These are phyloP conservation scores for Diutina siamensis DNA, from an alignment of 1,139 yeast species.

Conservation along the genomic window DNA sequence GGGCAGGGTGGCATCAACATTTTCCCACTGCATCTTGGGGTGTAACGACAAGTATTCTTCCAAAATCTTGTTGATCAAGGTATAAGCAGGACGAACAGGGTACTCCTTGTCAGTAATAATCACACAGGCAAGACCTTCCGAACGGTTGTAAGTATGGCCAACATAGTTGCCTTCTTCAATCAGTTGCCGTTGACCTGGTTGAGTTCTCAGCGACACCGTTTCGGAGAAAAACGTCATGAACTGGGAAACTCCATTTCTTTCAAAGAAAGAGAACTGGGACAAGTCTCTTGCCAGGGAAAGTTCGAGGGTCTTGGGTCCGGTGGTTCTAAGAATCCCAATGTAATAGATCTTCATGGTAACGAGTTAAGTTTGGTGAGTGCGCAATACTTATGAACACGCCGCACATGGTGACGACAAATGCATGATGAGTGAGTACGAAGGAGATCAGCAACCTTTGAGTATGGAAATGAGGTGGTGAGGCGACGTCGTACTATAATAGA, in stretches of 20 bases:
- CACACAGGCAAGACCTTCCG: conserved; percentile 92
- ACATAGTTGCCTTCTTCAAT: conserved; percentile 87
- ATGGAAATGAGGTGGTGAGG: neutral
- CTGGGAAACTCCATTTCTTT: conserved; percentile 65
- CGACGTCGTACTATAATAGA: too few species aligned
- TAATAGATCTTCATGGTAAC: conserved; percentile 72
- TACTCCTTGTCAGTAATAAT: conserved; percentile 89
- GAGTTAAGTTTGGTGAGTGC: neutral
- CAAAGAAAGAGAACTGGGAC: conserved; percentile 79
- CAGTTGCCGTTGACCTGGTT: conserved; percentile 84
- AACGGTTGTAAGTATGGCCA: conserved; percentile 84
- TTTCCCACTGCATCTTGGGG: conserved; percentile 63
- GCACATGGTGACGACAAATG: too few species aligned
- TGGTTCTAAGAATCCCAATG: conserved; percentile 66
- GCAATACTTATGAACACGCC: neutral
- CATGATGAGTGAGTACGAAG: too few species aligned
- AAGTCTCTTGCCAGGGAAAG: conserved; percentile 74
- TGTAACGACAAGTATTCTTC: conserved; percentile 85
- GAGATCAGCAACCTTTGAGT: too few species aligned
- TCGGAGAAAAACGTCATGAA: conserved; percentile 91
- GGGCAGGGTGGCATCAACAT: conserved; percentile 37
- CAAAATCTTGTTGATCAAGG: conserved; percentile 76
- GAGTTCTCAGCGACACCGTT: conserved; percentile 83
- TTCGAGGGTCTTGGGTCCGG: conserved; percentile 54
- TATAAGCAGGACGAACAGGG: conserved; percentile 96